Evolutionary conservation across 108 stramenopile genomes (phyloP), one percentile per base, ranked within the genome.

Genomic region (Bacterosira constricta): DNA sequence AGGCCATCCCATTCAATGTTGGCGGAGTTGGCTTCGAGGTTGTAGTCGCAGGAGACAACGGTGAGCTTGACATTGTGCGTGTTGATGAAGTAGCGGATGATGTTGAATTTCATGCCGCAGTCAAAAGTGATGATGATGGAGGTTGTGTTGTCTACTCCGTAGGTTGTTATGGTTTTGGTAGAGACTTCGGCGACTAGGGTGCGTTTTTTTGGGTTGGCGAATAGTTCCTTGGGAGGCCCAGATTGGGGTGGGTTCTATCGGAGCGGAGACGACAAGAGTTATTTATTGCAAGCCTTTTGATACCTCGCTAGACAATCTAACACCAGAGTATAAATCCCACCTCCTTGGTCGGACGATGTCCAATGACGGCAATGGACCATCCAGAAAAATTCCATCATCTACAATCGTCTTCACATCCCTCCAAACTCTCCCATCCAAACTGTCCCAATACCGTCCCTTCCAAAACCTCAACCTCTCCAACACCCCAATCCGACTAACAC

Each of bases 31-130:
- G 77, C 82, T 60, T 94, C 87, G 66, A 99, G 84, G 80, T 97
- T 93, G 69, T 97, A 98, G 77, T 98, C 89, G 86, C 84, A 98
- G 15, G 99, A 98, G 23, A 99, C 98, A 9, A 99, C 95, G 4
- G 90, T 93, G 23, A 99, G 70, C 72, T 95, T 80, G 25, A 98
- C 98, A 32, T 94, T 92, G 82, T 95, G 91, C 18, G 70, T 80
- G 7, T 89, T 72, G 35, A 96, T 92, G 41, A 99, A 87, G 76
- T 96, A 97, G 27, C 99, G 95, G 75, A 99, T 96, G 74, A 99
- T 99, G 86, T 99, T 99, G 88, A 81, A 94, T 85, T 99, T 99
- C 92, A 99, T 99, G 36, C 99, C 98, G 73, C 99, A 99, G n/a
- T n/a, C n/a, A n/a, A n/a, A n/a, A n/a, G n/a, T n/a, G n/a, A n/a